A percentile compares a stretch with the other conserved stretches of the same genome.
These are phyloP conservation scores for Pascua sp. DNA, from an alignment of 1,284 basidiomycete genomes.

Conservation along the genomic window DNA sequence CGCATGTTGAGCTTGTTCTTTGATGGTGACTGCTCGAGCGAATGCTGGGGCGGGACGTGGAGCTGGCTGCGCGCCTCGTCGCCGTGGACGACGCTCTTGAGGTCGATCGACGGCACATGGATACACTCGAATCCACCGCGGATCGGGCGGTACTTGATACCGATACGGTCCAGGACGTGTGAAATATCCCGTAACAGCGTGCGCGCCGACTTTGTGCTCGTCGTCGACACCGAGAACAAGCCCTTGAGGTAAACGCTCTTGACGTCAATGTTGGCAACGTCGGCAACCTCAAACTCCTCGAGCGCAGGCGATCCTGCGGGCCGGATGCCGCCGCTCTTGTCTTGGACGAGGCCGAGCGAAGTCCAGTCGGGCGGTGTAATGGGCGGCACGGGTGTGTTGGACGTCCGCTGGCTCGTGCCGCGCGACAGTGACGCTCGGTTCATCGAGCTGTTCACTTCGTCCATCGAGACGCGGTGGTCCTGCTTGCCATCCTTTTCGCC, in stretches of 20 bases:
- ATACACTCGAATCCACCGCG: slow-evolving; percentile 93
- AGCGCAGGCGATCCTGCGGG: slow-evolving; percentile 15
- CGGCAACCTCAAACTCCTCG: slow-evolving; percentile 23
- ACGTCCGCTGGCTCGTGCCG: slow-evolving; percentile 25
- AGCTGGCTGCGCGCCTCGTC: slow-evolving; percentile 31
- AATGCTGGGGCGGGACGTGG: slow-evolving; percentile 12
- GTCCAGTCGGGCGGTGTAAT: slow-evolving; percentile 27
- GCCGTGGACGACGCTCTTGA: slow-evolving; percentile 61
- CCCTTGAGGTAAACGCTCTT: slow-evolving; percentile 88
- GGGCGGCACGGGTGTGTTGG: slow-evolving; percentile 11
- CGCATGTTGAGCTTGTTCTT: too few species aligned
- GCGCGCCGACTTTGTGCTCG: slow-evolving; percentile 80
- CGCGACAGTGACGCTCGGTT: slow-evolving; percentile 29
- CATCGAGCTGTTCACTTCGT: slow-evolving; percentile 33
- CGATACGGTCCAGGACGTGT: slow-evolving; percentile 85
- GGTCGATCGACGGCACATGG: slow-evolving; percentile 86
- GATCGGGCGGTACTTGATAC: slow-evolving; percentile 87
- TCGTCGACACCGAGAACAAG: slow-evolving; percentile 90
- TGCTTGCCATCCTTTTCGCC: slow-evolving; percentile 58
- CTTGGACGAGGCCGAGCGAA: slow-evolving; percentile 17
- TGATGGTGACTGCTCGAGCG: slow-evolving; percentile 14
- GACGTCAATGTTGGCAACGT: slow-evolving; percentile 55
- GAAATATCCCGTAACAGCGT: slow-evolving; percentile 79
- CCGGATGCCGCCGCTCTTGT: slow-evolving; percentile 20
- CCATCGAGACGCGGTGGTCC: slow-evolving; percentile 62